These are phyloP conservation scores for Neurospora cerealis DNA, from an alignment of 495 filamentous ascomycete genomes.

Conservation along the genomic window DNA sequence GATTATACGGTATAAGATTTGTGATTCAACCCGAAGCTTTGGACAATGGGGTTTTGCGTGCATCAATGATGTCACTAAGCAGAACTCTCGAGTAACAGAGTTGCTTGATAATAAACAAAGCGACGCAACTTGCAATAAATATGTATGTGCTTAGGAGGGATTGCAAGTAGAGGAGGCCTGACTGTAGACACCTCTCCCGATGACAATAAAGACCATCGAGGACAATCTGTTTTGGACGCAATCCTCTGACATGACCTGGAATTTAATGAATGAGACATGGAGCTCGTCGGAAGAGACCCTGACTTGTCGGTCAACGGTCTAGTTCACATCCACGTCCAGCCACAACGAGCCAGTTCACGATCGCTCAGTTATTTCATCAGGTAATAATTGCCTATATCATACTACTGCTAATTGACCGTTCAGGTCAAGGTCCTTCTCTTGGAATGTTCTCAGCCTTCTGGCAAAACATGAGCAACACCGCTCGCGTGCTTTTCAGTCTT, in stretches of 20 bases:
- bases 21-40: background rate
- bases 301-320: background rate
- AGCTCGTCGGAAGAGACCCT: no score
- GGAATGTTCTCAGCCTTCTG: background rate
- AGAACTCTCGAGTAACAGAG: background rate
- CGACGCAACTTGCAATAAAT: background rate
- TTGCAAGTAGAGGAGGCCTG: background rate
- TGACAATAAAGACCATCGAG: no score
- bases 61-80: background rate
- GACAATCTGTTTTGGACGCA: no score
- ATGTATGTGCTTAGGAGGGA: background rate
- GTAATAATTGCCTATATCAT: background rate
- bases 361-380: background rate
- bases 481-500: background rate
- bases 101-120: background rate
- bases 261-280: no score
- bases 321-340: background rate
- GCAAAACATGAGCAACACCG: background rate
- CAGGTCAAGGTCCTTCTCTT: background rate
- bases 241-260: no score
- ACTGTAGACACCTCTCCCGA: background rate
- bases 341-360: background rate
- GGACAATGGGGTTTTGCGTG: background rate
- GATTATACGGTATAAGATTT: background rate
- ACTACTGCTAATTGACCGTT: background rate